Percentiles rank a stretch among this genome's conserved stretches.
These are phyloP conservation scores for Pseudogymnoascus sp. DNA, from an alignment of 2,329 filamentous ascomycete genomes.

Conservation along the genomic window DNA sequence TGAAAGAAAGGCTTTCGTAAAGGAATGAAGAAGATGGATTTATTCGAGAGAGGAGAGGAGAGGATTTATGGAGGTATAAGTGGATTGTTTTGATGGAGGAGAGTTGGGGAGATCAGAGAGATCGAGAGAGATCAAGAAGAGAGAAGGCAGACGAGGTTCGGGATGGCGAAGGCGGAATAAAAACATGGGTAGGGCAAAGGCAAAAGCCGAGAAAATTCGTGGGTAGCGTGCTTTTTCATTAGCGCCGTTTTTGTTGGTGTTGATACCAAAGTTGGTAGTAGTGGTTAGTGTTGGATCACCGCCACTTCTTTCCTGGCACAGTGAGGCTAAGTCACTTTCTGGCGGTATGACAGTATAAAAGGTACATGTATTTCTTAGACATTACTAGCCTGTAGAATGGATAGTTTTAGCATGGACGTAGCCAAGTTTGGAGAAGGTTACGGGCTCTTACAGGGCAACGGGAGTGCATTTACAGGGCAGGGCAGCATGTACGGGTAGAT, in stretches of 20 bases:
- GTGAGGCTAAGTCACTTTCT: not conserved
- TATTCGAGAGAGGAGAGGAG: slow-evolving; percentile 28
- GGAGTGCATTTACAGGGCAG: not conserved
- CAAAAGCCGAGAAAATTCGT: slow-evolving; percentile 10
- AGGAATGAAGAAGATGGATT: slow-evolving; percentile 31
- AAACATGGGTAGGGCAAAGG: slow-evolving; percentile 23
- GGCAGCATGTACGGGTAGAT: not conserved
- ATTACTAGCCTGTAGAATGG: too few relatives aligned
- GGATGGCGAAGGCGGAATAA: slow-evolving; percentile 13
- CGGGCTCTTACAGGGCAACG: not conserved
- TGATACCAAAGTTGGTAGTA: not conserved
- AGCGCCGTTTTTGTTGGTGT: not conserved
- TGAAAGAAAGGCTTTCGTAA: slow-evolving; percentile 38
- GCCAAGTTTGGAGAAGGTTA: not conserved
- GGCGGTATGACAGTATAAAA: not conserved
- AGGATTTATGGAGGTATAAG: slow-evolving; percentile 15
- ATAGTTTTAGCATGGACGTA: not conserved
- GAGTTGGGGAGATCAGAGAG: slow-evolving; percentile 17
- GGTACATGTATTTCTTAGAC: not conserved
- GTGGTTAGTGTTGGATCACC: not conserved
- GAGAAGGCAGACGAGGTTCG: slow-evolving; percentile 4
- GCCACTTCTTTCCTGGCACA: not conserved
- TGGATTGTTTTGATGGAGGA: slow-evolving; percentile 15
- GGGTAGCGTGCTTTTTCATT: slow-evolving; percentile 4
- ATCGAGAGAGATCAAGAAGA: slow-evolving; percentile 23